Evolutionary conservation across 2,329 filamentous ascomycete species (phyloP).

Genomic region (Pyrenochaeta sp.): DNA sequence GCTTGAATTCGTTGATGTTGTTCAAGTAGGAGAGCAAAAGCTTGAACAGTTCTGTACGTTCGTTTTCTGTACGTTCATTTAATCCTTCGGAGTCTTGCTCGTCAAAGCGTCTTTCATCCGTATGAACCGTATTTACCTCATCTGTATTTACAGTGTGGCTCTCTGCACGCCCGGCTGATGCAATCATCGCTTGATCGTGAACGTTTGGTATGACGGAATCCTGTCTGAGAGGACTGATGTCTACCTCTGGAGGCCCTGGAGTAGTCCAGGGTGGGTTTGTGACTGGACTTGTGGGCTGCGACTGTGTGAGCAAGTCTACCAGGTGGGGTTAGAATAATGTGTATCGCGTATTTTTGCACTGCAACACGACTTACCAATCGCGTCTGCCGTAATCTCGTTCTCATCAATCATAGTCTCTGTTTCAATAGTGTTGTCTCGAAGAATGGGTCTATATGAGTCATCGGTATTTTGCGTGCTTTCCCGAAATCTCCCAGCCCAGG

Average conservation of each 20-base stretch:
- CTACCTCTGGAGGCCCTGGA: conserved; percentile 20
- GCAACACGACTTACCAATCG: conserved; percentile 5
- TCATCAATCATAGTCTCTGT: conserved; percentile 13
- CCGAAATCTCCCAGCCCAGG: background rate
- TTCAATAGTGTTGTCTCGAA: conserved; percentile 10
- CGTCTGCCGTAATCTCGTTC: conserved; percentile 3
- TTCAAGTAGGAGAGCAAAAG: conserved; percentile 9
- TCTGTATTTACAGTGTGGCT: background rate
- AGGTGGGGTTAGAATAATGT: background rate
- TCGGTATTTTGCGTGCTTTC: conserved; percentile 6
- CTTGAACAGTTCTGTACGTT: conserved; percentile 15
- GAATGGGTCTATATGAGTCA: conserved; percentile 1
- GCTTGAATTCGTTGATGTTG: conserved; percentile 10
- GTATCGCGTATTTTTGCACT: background rate
- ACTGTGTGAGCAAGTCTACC: background rate
- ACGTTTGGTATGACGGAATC: conserved; percentile 17
- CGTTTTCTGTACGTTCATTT: too few species aligned
- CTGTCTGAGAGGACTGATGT: conserved; percentile 8
- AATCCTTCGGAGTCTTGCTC: too few species aligned
- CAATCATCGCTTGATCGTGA: background rate
- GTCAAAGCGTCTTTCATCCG: background rate
- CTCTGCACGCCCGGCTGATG: background rate
- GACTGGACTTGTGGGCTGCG: background rate
- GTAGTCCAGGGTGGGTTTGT: too few species aligned
- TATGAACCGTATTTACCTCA: too few species aligned